A percentile compares a stretch with the other conserved stretches of the same genome.
phyloP scores from a whole-genome alignment of 768 basidiomycete species.

The Dacryopinax spathularia region DNA sequence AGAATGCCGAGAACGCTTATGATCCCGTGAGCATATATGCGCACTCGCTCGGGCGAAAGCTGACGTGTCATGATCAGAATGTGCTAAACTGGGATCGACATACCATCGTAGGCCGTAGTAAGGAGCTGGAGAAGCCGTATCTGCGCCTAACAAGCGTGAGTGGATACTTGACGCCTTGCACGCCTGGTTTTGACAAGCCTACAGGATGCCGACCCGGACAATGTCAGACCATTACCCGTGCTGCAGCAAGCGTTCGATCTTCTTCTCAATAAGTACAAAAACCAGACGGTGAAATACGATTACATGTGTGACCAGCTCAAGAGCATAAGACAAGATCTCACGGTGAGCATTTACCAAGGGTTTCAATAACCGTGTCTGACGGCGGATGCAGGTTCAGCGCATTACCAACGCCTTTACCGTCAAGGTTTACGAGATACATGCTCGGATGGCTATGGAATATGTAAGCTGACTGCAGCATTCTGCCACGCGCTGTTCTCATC shows the following conservation, averaged over 20 bases:
- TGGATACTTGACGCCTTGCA: neutral
- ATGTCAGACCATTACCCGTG: constrained; percentile 76
- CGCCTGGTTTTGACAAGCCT: constrained; percentile 1
- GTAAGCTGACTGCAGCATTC: constrained; percentile 26
- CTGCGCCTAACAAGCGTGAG: constrained; percentile 78
- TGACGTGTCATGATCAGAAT: constrained; percentile 40
- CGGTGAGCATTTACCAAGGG: constrained; percentile 57
- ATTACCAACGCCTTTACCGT: constrained; percentile 98
- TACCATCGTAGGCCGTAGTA: constrained; percentile 86
- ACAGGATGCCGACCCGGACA: constrained; percentile 90
- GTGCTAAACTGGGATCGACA: constrained; percentile 92
- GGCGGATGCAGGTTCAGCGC: constrained; percentile 71
- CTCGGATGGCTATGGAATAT: constrained; percentile 86
- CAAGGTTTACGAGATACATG: constrained; percentile 95
- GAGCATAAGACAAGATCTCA: constrained; percentile 90
- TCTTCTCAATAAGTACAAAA: constrained; percentile 38
- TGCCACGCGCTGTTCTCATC: constrained; percentile 6
- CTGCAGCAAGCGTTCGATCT: constrained; percentile 73
- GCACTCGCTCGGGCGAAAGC: constrained; percentile 10
- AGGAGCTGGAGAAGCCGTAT: constrained; percentile 89
- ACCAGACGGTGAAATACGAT: constrained; percentile 70
- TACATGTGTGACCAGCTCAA: constrained; percentile 99
- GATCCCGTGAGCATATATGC: constrained; percentile 48
- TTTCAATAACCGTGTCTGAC: neutral
- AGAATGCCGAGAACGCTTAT: constrained; percentile 28